Conservation (phyloP, 2,329 filamentous ascomycete species). For the Penicillium sclerotigenum region DNA sequence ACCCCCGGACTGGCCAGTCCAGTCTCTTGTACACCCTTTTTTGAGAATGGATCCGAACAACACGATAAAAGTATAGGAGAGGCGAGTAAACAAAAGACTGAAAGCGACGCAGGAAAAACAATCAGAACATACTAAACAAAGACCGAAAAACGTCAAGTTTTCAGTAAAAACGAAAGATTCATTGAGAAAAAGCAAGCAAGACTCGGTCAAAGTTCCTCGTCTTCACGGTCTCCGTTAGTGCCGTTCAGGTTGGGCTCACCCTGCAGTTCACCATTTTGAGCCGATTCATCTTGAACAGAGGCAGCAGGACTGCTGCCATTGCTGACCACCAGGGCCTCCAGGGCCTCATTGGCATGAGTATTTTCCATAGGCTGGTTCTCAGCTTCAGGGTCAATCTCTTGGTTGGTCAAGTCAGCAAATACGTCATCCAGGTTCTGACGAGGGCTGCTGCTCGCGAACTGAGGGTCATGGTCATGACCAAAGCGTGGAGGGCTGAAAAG, state of each 20-base stretch:
- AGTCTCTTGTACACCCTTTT: constrained; percentile 23
- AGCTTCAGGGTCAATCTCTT: constrained; percentile 38
- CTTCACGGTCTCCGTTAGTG: background rate
- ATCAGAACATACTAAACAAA: constrained; percentile 8
- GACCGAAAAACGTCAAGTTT: constrained; percentile 6
- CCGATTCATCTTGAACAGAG: constrained; percentile 27
- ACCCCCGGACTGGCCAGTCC: constrained; percentile 19
- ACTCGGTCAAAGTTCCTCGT: constrained; percentile 2
- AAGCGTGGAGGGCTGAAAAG: constrained; percentile 45
- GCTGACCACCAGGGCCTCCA: constrained; percentile 44
- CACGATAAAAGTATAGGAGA: constrained; percentile 7
- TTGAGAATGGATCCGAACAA: constrained; percentile 10
- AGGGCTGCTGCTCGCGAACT: constrained; percentile 37
- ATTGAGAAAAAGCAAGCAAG: background rate
- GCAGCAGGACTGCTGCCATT: constrained; percentile 35
- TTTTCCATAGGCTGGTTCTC: constrained; percentile 40
- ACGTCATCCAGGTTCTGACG: constrained; percentile 44
- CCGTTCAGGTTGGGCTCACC: constrained; percentile 11
- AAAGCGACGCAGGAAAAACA: constrained; percentile 7
- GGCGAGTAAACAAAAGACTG: constrained; percentile 8
- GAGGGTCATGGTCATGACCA: constrained; percentile 34
- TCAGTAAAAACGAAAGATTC: constrained; percentile 14
- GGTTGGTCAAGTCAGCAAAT: constrained; percentile 48
- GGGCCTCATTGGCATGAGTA: constrained; percentile 47
- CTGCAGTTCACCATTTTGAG: constrained; percentile 15